Base-by-base conservation (phyloP, 129 eudicot genomes). In the Chrysanthemum makinoi region DNA sequence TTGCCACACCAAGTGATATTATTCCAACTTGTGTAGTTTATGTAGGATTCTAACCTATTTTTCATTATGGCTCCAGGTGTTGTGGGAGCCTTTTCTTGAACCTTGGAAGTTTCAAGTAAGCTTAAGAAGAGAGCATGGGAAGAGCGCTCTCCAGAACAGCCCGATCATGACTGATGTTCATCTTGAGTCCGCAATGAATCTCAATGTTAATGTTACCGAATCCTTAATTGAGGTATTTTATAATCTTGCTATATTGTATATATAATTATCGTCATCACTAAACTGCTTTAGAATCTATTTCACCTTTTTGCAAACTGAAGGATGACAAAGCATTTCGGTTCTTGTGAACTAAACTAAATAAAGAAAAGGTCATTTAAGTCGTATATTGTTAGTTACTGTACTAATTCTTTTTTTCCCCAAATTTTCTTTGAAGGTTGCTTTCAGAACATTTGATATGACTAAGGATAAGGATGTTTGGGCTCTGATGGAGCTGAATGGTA, bases 11-110 rank as follows among this genome's bases (percentile, higher is more conserved):
- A 16, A 0, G 22, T 11, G 44, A 65, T 46, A 19, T 30, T 79
- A 30, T 9, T 48, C n/a, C 17, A 61, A 24, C n/a, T 19, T 47
- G 18, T 63, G 17, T 47, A 52, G 51, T 54, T 44, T 62, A 48
- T 71, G 49, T 39, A 47, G 56, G 26, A 15, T 24, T 57, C 65
- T 62, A 15, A 62, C 48, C 50, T 70, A 43, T 33, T 61, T 17
- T 44, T 72, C 19, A 54, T 61, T 33, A 52, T n/a, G 49, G 19
- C 47, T 74, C 66, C 77, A 93, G 98, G 97, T 95, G 68, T 82
- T 86, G 81, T 95, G 99, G 99, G 99, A 95, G 79, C 99, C 99
- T 65, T 88, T 95, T 70, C n/a, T 95, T 22, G 99, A 95, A 69
- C 96, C 99, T 57, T 95, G 99, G 99, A 68, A 79, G 50, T 86